Base-by-base conservation (phyloP, 176 grass and related monocot genomes). In the Aegilops speltoides region DNA sequence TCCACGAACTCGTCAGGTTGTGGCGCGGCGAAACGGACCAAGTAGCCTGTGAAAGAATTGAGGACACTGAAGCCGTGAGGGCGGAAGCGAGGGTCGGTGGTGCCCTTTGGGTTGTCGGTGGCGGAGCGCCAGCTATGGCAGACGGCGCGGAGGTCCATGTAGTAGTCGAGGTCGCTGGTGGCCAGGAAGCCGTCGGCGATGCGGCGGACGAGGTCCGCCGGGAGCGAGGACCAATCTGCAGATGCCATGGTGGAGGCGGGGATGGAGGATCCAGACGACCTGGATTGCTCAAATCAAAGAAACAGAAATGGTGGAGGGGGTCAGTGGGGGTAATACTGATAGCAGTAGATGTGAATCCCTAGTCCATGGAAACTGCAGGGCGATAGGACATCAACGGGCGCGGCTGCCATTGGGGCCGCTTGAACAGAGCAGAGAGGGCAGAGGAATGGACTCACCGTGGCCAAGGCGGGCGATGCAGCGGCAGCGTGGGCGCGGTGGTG, bases 401-500 rank as follows among this genome's bases (percentile, higher is more conserved):
- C 12, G n/a, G 5, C 70, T 1, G 38, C 70, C 70, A 45, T 45
- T 73, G 43, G 1, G 38, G 8, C 12, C 13, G 8, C n/a, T 46
- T 8, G 38, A 46, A 73, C 38, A 73, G 70, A 54, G 50, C 50
- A 54, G 16, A 45, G 38, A 13, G 70, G 4, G 69, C 69, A 73
- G 70, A 45, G n/a, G n/a, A 73, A 45, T 73, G 38, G 10, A 25
- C 70, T 45, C n/a, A 73, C 70, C 70, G n/a, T 45, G 70, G 60
- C n/a, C 86, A 63, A 95, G 86, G 52, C 8, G 62, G 88, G 67
- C 84, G 37, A 95, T 41, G 87, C 79, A 92, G 17, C 91, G 12
- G 12, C 5, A 92, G 91, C 31, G 93, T 92, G 36, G 61, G 95
- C 95, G 66, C 90, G 69, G 74, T 94, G 93, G 89, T 98, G 93